phyloP scores from a whole-genome alignment of 257 asterid species.

The Echium plantagineum region DNA sequence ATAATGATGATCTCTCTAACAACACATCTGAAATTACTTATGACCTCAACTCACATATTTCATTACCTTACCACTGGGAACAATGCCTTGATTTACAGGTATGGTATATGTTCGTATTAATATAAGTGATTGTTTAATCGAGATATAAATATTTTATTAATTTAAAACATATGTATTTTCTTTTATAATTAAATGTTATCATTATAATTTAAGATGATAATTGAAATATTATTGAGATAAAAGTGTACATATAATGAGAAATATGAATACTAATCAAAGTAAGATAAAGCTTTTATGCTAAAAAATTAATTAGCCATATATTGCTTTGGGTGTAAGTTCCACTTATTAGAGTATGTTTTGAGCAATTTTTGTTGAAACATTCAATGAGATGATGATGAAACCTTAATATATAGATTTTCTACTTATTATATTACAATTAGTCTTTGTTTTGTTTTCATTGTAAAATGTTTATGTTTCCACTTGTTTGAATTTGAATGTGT shows the following conservation, averaged over 20 bases:
- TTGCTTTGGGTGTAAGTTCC: not conserved
- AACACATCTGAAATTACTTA: constrained; percentile 14
- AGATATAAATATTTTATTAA: too few relatives aligned
- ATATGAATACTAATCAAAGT: too few relatives aligned
- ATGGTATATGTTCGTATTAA: not conserved
- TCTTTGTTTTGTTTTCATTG: constrained; percentile 7
- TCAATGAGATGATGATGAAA: constrained; percentile 22
- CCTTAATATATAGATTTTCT: constrained; percentile 36
- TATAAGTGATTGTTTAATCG: too few relatives aligned
- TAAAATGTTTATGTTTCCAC: not conserved
- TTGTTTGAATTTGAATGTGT: constrained; percentile 7
- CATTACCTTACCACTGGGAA: constrained; percentile 84
- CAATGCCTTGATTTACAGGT: constrained; percentile 96
- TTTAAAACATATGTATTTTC: too few relatives aligned
- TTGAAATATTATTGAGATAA: too few relatives aligned
- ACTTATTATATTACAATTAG: constrained; percentile 7
- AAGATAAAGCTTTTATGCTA: too few relatives aligned
- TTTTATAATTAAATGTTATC: too few relatives aligned
- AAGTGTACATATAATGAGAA: too few relatives aligned
- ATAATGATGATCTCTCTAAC: not conserved
- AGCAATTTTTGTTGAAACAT: constrained; percentile 9
- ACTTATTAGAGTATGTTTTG: not conserved
- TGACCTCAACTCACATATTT: constrained; percentile 61
- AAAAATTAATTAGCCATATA: too few relatives aligned
- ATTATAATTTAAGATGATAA: too few relatives aligned